Evolutionary conservation across 2,329 filamentous ascomycete species (phyloP).

Genomic region (Neonectria punicea): DNA sequence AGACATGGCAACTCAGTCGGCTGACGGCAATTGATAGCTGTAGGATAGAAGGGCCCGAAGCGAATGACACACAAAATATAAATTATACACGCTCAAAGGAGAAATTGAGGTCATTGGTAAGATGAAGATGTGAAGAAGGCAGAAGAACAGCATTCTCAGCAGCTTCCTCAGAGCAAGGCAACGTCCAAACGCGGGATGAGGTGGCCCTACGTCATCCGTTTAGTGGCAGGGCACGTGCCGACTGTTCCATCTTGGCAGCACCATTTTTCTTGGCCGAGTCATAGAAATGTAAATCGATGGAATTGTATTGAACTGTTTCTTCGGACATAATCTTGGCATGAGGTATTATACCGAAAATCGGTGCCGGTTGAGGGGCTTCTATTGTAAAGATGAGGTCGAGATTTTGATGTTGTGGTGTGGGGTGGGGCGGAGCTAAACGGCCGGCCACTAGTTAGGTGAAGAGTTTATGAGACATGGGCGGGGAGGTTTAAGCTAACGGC

Average conservation of each 20-base stretch:
- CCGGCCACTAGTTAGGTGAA: neutral
- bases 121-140: neutral
- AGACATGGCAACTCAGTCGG: slow-evolving; percentile 45
- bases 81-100: neutral
- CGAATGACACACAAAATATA: slow-evolving; percentile 6
- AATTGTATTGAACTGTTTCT: neutral
- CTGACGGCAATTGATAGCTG: slow-evolving; percentile 7
- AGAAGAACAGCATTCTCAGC: neutral
- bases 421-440: neutral
- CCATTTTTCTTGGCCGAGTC: slow-evolving; percentile 21
- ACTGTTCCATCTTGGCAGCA: slow-evolving; percentile 39
- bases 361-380: neutral
- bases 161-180: slow-evolving; percentile 12
- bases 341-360: neutral
- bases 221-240: slow-evolving; percentile 34
- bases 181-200: slow-evolving; percentile 27
- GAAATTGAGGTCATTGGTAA: neutral
- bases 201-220: slow-evolving; percentile 41
- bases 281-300: slow-evolving; percentile 4
- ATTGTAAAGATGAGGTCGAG: neutral
- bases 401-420: neutral
- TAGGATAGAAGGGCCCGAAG: slow-evolving; percentile 3
- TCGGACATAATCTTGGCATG: neutral
- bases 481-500: neutral
- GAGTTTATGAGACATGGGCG: neutral